Evolutionary conservation across 805 yeast genomes (phyloP), one percentile per base, ranked within the genome.

Genomic region (Hemisphaericaspora nanyangensis): DNA sequence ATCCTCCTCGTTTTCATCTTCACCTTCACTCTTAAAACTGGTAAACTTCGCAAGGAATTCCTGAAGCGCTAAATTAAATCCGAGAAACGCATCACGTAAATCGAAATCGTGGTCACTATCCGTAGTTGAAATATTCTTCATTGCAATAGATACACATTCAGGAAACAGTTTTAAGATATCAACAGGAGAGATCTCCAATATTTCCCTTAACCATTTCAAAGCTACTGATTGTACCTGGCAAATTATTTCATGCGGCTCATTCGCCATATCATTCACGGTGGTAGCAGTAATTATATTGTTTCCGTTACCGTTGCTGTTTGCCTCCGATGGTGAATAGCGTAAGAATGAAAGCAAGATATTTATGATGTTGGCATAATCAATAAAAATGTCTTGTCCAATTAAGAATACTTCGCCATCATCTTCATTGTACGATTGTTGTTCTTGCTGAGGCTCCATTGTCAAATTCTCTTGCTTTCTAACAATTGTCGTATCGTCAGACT

Each of bases 271-370:
- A 29, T 52, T 55, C 8, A 22, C 12, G 3, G 26, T 26, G 35
- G 26, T 22, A n/a, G n/a, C n/a, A n/a, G n/a, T n/a, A n/a, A n/a
- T n/a, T n/a, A n/a, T n/a, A n/a, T n/a, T n/a, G n/a, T n/a, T n/a
- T 8, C 26, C 26, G 8, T 22, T 22, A 22, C 26, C 11, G 42
- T 22, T 49, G 49, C 15, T 45, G 44, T 12, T 48, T 48, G 33
- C 49, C 11, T 46, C 55, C 31, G 31, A 13, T n/a, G 76, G 77
- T 44, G 80, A 88, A 2, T 82, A 78, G 45, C 85, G 86, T 37
- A 93, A 68, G 45, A 87, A 86, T 2, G 88, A 77, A n/a, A 91
- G 77, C 35, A 93, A 60, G 29, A 91, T 87, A 35, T 82, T 87
- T 26, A 89, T 81, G 31, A 91, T 81, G 47, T 79, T 82, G 5